Evolutionary conservation across 257 asterid genomes (phyloP), one percentile per base, ranked within the genome.

Genomic region (Lithospermum erythrorhizon): DNA sequence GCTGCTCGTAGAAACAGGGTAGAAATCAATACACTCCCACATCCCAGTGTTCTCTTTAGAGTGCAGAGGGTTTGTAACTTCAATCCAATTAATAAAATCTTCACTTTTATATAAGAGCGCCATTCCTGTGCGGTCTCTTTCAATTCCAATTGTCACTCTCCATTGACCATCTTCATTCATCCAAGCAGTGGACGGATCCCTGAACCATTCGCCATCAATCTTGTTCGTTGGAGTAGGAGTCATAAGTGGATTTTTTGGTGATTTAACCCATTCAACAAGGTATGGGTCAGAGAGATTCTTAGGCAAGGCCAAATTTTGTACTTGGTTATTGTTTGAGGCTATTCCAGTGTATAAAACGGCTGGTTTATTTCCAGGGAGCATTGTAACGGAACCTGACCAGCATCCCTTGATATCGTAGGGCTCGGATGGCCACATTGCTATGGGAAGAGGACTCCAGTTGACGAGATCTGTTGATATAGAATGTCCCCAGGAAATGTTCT

Each of bases 351-450:
- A 87, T 0, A 82, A 78, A 64, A 87, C 72, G 25, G 76, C 74
- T 2, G 88, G 94, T 35, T 67, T 70, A 6, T 62, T 59, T 0
- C 58, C 78, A 0, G 76, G 78, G 10, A 83, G 73, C 20, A 82
- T 66, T 0, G 94, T 87, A 0, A 81, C 72, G 3, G 95, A 84
- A 57, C 95, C 95, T 2, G 94, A 76, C 87, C 87, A 87, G 35
- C 87, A 77, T 9, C 90, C 94, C 0, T 57, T 60, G 66, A 75
- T 55, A 18, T 87, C 94, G 21, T 68, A 78, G 0, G 79, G 69
- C 47, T 84, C 72, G 1, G 83, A 54, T 30, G 88, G 94, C 23
- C 41, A 58, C 9, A 84, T 47, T 5, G 83, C 86, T 2, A 49
- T 48, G 6, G 68, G 73, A 6, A 75, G 77, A n/a, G 81, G 83